Evolutionary conservation across 2,329 filamentous ascomycete genomes (phyloP), one percentile per base, ranked within the genome.

Genomic region (Cladophialophora chaetospira): DNA sequence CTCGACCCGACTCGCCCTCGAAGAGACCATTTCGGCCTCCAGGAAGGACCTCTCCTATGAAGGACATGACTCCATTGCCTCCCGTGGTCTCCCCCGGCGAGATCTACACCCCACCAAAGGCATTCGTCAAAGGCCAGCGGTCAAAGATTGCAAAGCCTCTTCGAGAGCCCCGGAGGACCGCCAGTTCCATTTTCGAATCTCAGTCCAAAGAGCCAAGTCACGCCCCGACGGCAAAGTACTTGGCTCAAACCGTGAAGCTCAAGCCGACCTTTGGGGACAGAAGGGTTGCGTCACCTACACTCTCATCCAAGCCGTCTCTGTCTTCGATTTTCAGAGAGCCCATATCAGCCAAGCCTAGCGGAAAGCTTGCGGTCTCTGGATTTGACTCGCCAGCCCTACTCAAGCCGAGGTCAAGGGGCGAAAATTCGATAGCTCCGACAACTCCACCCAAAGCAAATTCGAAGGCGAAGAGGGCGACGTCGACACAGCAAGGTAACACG

Each of bases 101-200:
- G 15, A 62, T 62, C 31, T 63, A 62, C 46, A 62, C 64, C 5
- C 64, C 61, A 4, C 64, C 64, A 9, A 59, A 53, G 47, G 64
- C 64, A 15, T 62, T 63, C 17, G 58, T 63, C 9, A 60, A 51
- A 52, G 63, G 60, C 31, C 58, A 58, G 21, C 52, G 49, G 23
- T 64, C 63, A 21, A 52, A 54, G 19, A 64, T 63, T 28, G 63
- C 52, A 19, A 61, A 62, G 17, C 53, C 57, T 29, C 50, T 55
- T 28, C 53, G 44, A 25, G 50, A 54, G 21, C 42, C 50, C 11
- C 49, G 42, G 21, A 48, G 56, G 13, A 52, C 60, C 3, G 3
- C 31, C 19, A 62, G 60, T 42, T 57, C 57, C 15, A 44, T 46
- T 19, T 46, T 62, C 9, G 53, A 51, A 21, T 28, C 15, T 13